Evolutionary conservation across 2,329 filamentous ascomycete genomes (phyloP).

Genomic region (Thelonectria blattea): DNA sequence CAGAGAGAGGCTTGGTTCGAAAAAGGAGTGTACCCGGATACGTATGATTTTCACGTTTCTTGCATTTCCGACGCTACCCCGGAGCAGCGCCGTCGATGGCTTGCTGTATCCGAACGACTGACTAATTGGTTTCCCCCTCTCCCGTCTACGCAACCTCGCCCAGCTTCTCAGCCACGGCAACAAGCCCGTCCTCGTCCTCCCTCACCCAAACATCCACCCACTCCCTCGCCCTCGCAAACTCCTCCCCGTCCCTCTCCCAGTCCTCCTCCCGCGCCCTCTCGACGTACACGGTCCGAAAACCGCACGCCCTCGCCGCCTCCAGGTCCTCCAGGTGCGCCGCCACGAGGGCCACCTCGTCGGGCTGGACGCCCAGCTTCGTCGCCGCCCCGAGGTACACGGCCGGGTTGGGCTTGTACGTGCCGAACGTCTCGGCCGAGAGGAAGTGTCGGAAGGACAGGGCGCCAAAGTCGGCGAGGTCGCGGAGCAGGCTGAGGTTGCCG

Average conservation of each 20-base stretch:
- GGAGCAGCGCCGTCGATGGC: not conserved
- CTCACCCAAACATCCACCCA: conserved; percentile 50
- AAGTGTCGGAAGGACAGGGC: conserved; percentile 67
- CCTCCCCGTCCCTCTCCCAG: conserved; percentile 57
- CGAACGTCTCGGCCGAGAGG: conserved; percentile 73
- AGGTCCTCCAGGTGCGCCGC: conserved; percentile 77
- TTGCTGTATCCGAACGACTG: too few relatives aligned
- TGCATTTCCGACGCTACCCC: not conserved
- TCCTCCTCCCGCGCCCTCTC: conserved; percentile 71
- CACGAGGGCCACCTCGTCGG: conserved; percentile 74
- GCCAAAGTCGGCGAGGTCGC: conserved; percentile 66
- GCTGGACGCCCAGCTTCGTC: conserved; percentile 59
- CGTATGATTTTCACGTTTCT: not conserved
- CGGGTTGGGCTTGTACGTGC: conserved; percentile 75
- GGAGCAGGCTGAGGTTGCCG: conserved; percentile 71
- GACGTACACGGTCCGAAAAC: conserved; percentile 76
- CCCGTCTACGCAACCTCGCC: conserved; percentile 23
- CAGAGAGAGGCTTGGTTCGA: too few relatives aligned
- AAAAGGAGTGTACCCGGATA: too few relatives aligned
- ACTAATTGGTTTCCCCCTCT: not conserved
- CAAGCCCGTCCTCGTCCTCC: conserved; percentile 42
- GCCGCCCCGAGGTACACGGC: conserved; percentile 73
- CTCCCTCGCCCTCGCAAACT: conserved; percentile 55
- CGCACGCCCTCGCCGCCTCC: conserved; percentile 66
- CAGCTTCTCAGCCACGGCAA: conserved; percentile 39